Base-by-base conservation (phyloP, 768 basidiomycete species). In the Boletus bicolor region DNA sequence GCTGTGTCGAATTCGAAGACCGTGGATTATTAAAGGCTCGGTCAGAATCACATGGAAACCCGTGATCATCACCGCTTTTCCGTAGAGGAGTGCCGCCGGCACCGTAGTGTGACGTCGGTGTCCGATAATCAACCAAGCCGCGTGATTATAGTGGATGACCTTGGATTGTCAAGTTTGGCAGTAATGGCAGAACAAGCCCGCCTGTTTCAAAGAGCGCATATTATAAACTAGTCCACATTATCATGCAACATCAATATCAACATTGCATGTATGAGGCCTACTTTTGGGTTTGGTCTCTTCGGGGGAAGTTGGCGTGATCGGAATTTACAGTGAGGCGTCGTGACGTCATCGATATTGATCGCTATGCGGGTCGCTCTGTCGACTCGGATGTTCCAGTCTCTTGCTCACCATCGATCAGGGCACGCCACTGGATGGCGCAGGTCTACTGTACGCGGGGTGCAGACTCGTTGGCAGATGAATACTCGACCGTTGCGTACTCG, bases 21-120 rank as follows among this genome's bases (percentile, higher is more conserved):
- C 36, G 26, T 9, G 26, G 7, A 30, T 45, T 2, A 19, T 19
- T 19, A 19, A 19, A 7, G 12, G 9, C 14, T 48, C 42, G 5
- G 35, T 48, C 10, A 38, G 34, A 54, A 56, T 49, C 55, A 56
- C 54, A 49, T 42, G 55, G 35, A 59, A 44, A 17, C 28, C 41
- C 17, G 42, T 26, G 21, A 56, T 41, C 35, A 46, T 39, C 46
- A 51, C 49, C 4, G 43, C 26, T 30, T 37, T 52, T 51, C 58
- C 48, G 15, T 51, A 42, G 19, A 49, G 51, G 34, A 59, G 55
- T 17, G 39, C 61, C 36, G 21, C 28, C 14, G 38, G 59, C 19
- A 57, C 38, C n/a, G 53, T 42, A 38, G 41, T 30, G 7, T 48
- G 45, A 44, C 55, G 55, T 44, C 42, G 32, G 10, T 54, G 55